Evolutionary conservation across 2,329 filamentous ascomycete genomes (phyloP).

Genomic region (Fusarium verrucosum): DNA sequence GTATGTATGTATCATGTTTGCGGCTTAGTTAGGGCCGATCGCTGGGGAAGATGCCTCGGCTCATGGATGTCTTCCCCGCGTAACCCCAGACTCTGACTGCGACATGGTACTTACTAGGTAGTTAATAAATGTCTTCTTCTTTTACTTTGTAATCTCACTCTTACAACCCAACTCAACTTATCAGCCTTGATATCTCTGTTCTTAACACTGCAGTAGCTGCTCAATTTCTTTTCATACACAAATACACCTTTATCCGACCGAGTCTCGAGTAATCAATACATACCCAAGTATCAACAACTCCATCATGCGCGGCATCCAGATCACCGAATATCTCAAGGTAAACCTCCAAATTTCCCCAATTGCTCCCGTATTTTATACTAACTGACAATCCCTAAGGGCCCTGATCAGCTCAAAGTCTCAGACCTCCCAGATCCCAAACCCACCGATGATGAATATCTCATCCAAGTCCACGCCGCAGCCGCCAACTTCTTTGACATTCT

Average conservation of each 20-base stretch:
- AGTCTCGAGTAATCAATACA: neutral
- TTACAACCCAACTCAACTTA: neutral
- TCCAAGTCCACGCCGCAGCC: slow-evolving; percentile 85
- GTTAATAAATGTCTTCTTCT: slow-evolving; percentile 16
- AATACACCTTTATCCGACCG: neutral
- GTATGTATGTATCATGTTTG: neutral
- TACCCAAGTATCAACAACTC: neutral
- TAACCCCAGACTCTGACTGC: slow-evolving; percentile 27
- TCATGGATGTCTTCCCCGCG: slow-evolving; percentile 37
- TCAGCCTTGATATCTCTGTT: neutral
- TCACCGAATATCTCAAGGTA: slow-evolving; percentile 79
- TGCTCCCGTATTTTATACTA: neutral
- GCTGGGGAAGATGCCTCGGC: slow-evolving; percentile 43
- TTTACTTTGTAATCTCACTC: slow-evolving; percentile 2
- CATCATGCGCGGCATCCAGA: slow-evolving; percentile 79
- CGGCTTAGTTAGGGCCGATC: slow-evolving; percentile 13
- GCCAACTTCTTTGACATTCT: slow-evolving; percentile 98
- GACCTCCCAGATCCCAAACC: slow-evolving; percentile 79
- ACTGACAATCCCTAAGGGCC: slow-evolving; percentile 62
- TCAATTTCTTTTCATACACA: neutral
- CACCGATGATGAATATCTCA: slow-evolving; percentile 78
- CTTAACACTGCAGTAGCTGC: neutral
- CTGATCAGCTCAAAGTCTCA: slow-evolving; percentile 79
- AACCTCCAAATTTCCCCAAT: slow-evolving; percentile 4
- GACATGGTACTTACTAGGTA: slow-evolving; percentile 25